Base-by-base conservation (phyloP, 192 early-diverging fungal genomes). In the Lobosporangium transversale region DNA sequence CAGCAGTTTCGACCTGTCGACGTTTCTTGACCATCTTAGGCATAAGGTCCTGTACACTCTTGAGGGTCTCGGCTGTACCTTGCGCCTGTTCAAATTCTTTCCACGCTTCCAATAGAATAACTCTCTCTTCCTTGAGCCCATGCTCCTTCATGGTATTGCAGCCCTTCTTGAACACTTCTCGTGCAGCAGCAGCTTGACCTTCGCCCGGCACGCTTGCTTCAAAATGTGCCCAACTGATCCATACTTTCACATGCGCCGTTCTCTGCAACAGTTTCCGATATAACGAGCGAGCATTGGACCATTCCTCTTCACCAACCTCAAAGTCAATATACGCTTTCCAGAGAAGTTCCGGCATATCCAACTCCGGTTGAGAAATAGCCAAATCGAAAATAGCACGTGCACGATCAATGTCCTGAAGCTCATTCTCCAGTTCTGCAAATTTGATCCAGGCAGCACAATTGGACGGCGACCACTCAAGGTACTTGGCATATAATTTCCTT, bases 291-390 rank as follows among this genome's bases (percentile, higher is more conserved):
- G 93, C 94, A n/a, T 86, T 83, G 1, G 80, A 83, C 78, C 88
- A 95, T 82, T 98, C 94, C 56, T 84, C 88, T 65, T 95, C 90
- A 15, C 86, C 86, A 33, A 89, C 88, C 67, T 98, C 95, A 83
- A 98, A 97, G 68, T 99, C 92, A 71, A 99, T 97, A 73, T 93
- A 99, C 0, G 94, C 90, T 80, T 98, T 99, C 98, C 98, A 99
- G 47, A 99, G 76, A 17, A 98, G 88, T 69, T 99, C 98, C 32
- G 98, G 98, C 97, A 98, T 97, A 62, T 99, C 97, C 62, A 99
- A 73, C 17, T 85, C 87, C 0, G 90, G 90, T 79, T 99, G 98
- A 43, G 86, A 81, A 32, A 98, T 85, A 3, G 95, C 97, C 60
- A 98, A 81, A 50, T 97, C 93, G 81, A 97, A 96, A 29, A 99